Evolutionary conservation across 495 filamentous ascomycete species (phyloP).

Genomic region (Aspergillus egyptiacus): DNA sequence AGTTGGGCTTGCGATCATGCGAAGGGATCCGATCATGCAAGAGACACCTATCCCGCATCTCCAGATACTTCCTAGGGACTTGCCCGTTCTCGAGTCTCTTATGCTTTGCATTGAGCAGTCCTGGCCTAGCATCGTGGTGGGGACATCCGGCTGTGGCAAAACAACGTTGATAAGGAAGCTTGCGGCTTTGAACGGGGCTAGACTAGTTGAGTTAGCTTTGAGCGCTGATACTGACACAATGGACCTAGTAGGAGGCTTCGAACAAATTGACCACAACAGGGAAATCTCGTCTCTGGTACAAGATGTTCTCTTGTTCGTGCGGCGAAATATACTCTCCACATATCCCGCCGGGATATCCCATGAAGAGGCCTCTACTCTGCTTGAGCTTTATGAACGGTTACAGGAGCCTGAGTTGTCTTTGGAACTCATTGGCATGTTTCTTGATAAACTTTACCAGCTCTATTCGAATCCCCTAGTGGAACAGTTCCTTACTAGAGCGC

Average conservation of each 20-base stretch:
- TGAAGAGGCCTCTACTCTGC: conserved; percentile 26
- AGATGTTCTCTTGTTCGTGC: conserved; percentile 51
- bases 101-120: conserved; percentile 80
- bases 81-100: conserved; percentile 73
- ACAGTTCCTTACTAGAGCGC: conserved; percentile 28
- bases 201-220: conserved; percentile 70
- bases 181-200: conserved; percentile 67
- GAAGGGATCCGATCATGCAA: conserved; percentile 52
- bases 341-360: conserved; percentile 39
- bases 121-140: conserved; percentile 84
- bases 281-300: conserved; percentile 50
- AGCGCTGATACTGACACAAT: conserved; percentile 94
- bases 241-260: conserved; percentile 94
- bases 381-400: conserved; percentile 34
- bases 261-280: conserved; percentile 79
- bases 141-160: conserved; percentile 81
- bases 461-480: conserved; percentile 29
- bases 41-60: conserved; percentile 48
- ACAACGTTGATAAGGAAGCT: conserved; percentile 69
- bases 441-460: conserved; percentile 28
- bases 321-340: conserved; percentile 44
- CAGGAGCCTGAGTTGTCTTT: conserved; percentile 28
- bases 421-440: conserved; percentile 29
- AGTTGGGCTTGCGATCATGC: conserved; percentile 69
- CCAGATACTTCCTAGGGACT: conserved; percentile 49